Evolutionary conservation across 768 basidiomycete genomes (phyloP).

Genomic region (Boletus tomentosulus): DNA sequence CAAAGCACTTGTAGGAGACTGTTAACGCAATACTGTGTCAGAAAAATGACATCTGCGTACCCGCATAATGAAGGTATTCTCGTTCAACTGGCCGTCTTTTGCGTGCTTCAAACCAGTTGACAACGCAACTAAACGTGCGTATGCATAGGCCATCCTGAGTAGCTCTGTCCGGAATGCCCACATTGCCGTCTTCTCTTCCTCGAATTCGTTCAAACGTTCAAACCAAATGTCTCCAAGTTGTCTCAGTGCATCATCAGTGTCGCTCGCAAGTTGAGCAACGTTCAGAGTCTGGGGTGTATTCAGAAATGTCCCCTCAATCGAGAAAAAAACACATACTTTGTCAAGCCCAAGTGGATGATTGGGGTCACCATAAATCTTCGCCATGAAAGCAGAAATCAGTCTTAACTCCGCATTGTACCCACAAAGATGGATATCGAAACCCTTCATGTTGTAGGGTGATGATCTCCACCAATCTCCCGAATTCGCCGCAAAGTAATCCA

Average conservation of each 20-base stretch:
- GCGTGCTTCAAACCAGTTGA: slow-evolving; percentile 78
- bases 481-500: slow-evolving; percentile 72
- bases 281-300: slow-evolving; percentile 47
- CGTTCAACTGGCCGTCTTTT: slow-evolving; percentile 50
- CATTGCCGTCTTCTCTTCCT: slow-evolving; percentile 48
- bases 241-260: slow-evolving; percentile 68
- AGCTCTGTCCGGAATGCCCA: slow-evolving; percentile 59
- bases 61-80: slow-evolving; percentile 62
- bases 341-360: slow-evolving; percentile 72
- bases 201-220: slow-evolving; percentile 43
- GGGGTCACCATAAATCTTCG: slow-evolving; percentile 69
- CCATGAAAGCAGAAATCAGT: slow-evolving; percentile 55
- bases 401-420: slow-evolving; percentile 74
- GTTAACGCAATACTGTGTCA: not conserved
- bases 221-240: slow-evolving; percentile 54
- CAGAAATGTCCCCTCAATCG: not conserved
- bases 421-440: slow-evolving; percentile 79
- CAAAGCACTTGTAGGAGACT: slow-evolving; percentile 47
- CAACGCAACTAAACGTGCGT: slow-evolving; percentile 62
- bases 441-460: slow-evolving; percentile 61
- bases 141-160: slow-evolving; percentile 60
- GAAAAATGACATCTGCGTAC: slow-evolving; percentile 38
- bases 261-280: slow-evolving; percentile 58
- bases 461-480: slow-evolving; percentile 67
- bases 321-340: slow-evolving; percentile 41